These are phyloP conservation scores for Castanospermum australe DNA, from an alignment of 306 rosid genomes.

Conservation along the genomic window DNA sequence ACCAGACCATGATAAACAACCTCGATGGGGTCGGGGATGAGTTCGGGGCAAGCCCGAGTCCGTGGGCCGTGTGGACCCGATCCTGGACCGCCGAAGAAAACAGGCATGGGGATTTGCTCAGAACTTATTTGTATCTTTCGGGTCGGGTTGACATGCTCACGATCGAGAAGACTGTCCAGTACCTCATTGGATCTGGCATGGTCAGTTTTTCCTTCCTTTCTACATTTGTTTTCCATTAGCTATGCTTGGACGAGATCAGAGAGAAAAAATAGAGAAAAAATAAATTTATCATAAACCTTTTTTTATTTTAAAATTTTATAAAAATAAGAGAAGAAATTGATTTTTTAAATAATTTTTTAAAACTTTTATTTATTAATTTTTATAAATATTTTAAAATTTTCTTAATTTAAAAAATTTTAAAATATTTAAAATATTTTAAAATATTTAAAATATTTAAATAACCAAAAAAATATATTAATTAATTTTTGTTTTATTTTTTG, in stretches of 20 bases:
- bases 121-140: conserved; percentile 61
- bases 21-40: conserved; percentile 70
- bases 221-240: background rate
- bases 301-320: too few relatives aligned
- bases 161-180: conserved; percentile 69
- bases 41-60: conserved; percentile 54
- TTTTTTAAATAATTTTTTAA: too few relatives aligned
- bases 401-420: too few relatives aligned
- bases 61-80: conserved; percentile 85
- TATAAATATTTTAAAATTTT: too few relatives aligned
- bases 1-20: conserved; percentile 68
- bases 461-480: too few relatives aligned
- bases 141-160: conserved; percentile 85
- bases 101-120: conserved; percentile 79
- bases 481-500: too few relatives aligned
- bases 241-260: background rate
- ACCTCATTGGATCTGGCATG: conserved; percentile 73
- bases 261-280: too few relatives aligned
- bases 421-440: too few relatives aligned
- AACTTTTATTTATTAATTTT: too few relatives aligned
- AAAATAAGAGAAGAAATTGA: too few relatives aligned
- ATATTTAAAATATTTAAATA: too few relatives aligned
- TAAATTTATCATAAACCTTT: too few relatives aligned
- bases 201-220: conserved; percentile 22
- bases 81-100: conserved; percentile 86